Evolutionary conservation across 2,329 filamentous ascomycete species (phyloP).

Genomic region (Grosmannia clavigera): DNA sequence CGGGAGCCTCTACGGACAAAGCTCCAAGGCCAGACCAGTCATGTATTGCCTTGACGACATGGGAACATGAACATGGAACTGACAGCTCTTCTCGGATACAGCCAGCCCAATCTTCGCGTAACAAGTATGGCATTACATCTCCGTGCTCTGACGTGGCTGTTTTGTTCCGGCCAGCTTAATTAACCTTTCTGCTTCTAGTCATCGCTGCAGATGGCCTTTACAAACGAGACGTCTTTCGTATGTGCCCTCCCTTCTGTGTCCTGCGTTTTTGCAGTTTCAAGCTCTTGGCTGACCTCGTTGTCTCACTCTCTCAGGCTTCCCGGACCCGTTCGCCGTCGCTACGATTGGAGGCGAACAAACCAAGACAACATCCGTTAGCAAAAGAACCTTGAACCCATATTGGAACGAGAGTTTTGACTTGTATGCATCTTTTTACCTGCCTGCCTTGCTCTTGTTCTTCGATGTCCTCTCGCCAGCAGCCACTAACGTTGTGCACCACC

Average conservation of each 20-base stretch:
- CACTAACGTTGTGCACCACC: neutral
- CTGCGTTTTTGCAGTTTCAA: neutral
- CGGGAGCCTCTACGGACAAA: neutral
- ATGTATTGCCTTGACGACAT: neutral
- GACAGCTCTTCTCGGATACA: constrained; percentile 20
- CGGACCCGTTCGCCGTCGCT: constrained; percentile 93
- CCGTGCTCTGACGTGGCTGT: constrained; percentile 6
- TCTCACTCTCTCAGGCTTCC: constrained; percentile 54
- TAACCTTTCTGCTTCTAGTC: constrained; percentile 41
- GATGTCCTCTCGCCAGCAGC: constrained; percentile 1
- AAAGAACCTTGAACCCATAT: constrained; percentile 97
- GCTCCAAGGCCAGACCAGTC: neutral
- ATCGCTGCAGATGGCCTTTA: constrained; percentile 97
- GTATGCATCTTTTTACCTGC: constrained; percentile 40
- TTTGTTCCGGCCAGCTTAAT: neutral
- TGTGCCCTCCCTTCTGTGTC: constrained; percentile 24
- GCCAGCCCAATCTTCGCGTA: constrained; percentile 78
- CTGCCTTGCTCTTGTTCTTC: constrained; percentile 10
- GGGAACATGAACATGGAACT: neutral
- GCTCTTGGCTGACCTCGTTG: neutral
- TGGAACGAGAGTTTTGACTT: constrained; percentile 99
- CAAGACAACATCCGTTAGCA: constrained; percentile 93
- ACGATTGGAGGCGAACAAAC: constrained; percentile 97
- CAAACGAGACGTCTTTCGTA: constrained; percentile 98
- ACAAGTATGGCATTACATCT: constrained; percentile 55